These are phyloP conservation scores for Hanseniaspora jakobsenii DNA, from an alignment of 805 yeast species.

Conservation along the genomic window DNA sequence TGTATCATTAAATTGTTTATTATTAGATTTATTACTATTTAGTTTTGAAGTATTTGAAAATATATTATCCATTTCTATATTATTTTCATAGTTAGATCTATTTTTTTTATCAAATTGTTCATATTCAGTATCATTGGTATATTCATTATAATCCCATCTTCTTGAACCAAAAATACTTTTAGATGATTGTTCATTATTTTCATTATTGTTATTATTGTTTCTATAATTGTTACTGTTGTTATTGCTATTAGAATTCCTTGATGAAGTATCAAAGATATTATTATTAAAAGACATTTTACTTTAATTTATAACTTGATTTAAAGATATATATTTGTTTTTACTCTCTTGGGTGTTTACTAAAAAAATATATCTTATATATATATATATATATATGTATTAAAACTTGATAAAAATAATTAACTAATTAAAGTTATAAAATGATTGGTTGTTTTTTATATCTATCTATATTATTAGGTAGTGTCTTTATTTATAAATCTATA, in stretches of 20 bases:
- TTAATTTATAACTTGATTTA: too few species aligned
- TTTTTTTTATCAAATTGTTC: too few species aligned
- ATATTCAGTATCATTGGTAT: background rate
- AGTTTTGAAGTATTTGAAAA: background rate
- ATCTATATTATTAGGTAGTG: too few species aligned
- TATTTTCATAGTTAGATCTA: too few species aligned
- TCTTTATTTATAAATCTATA: too few species aligned
- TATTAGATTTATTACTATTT: background rate
- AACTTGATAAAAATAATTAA: too few species aligned
- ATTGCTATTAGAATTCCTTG: slow-evolving; percentile 1
- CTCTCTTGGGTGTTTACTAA: background rate
- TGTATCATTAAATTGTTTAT: too few species aligned
- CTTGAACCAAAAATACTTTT: slow-evolving; percentile 14
- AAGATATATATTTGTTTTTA: background rate
- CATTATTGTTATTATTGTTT: too few species aligned
- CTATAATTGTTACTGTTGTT: background rate
- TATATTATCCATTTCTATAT: background rate
- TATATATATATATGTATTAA: too few species aligned
- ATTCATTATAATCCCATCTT: slow-evolving; percentile 5
- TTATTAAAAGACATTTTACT: slow-evolving; percentile 7
- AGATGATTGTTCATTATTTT: too few species aligned
- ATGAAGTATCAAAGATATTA: slow-evolving; percentile 10
- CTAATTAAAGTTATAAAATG: too few species aligned
- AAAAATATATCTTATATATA: too few species aligned
- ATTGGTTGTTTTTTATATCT: background rate